Evolutionary conservation across 192 early-diverging fungal species (phyloP), one percentile per base, ranked within the genome.

Genomic region (Gamsiella multidivaricata): DNA sequence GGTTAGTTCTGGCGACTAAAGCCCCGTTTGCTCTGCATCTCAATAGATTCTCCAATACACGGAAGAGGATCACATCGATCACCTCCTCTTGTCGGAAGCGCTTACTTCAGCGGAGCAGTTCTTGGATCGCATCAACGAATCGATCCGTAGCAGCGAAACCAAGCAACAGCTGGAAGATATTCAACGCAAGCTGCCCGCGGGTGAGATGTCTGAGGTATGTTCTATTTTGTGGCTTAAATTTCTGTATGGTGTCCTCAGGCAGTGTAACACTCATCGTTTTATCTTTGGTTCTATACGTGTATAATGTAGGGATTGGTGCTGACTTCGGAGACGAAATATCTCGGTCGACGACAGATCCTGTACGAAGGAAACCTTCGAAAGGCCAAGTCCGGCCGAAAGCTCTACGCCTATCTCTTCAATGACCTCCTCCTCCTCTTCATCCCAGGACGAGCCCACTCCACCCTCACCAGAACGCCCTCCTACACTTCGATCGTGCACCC

Each of bases 71-170:
- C 93, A 97, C 54, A 88, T 91, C n/a, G 96, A 98, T 80, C 88
- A 94, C 54, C 80, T 86, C 18, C 70, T 86, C 25, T 79, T 96
- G 11, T 66, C 70, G 45, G 62, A 80, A 28, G 95, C 94, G 14
- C 73, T 89, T 9, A 85, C 82, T n/a, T 89, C 90, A 54, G 86
- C 96, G 0, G 85, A 91, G 52, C 61, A 66, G 10, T 86, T 90
- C 20, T 88, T 96, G 5, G 86, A 86, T 37, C 88, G 95, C 31
- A 92, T 93, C 6, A 98, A 99, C 81, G 96, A 92, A 85, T 69
- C 94, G 89, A 86, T 91, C 85, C 66, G 91, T 63, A 70, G 84
- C 37, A 85, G 86, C 60, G 82, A 88, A 34, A 86, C 80, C 39
- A 57, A 81, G 23, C 81, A 84, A 61, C 87, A 83, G 37, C 70